phyloP scores from a whole-genome alignment of 352 stramenopile species.

The Peronospora destructor region DNA sequence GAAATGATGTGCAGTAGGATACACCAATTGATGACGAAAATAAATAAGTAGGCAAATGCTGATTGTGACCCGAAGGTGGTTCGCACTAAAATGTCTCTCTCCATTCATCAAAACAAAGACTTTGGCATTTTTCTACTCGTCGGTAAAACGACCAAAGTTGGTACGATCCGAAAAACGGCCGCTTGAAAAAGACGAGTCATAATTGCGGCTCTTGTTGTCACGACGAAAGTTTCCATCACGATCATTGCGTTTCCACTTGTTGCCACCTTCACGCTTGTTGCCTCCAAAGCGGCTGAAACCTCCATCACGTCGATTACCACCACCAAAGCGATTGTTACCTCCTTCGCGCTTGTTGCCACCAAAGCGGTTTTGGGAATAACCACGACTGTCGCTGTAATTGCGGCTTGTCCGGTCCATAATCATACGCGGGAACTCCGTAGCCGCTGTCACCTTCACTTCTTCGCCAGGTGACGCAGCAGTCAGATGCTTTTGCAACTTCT shows the following conservation, averaged over 20 bases:
- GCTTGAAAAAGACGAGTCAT: slow-evolving; percentile 53
- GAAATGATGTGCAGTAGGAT: not conserved
- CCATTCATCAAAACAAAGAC: not conserved
- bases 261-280: slow-evolving; percentile 21
- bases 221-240: slow-evolving; percentile 16
- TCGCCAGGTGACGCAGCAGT: slow-evolving; percentile 18
- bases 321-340: slow-evolving; percentile 9
- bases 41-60: slow-evolving; percentile 18
- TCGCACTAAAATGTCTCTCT: slow-evolving; percentile 10
- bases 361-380: slow-evolving; percentile 29
- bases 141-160: slow-evolving; percentile 29
- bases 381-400: slow-evolving; percentile 26
- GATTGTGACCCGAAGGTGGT: slow-evolving; percentile 8
- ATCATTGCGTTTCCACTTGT: slow-evolving; percentile 24
- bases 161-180: slow-evolving; percentile 24
- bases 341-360: slow-evolving; percentile 11
- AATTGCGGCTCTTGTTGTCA: slow-evolving; percentile 22
- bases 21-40: slow-evolving; percentile 4
- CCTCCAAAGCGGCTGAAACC: slow-evolving; percentile 22
- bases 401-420: slow-evolving; percentile 32
- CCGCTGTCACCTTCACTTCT: slow-evolving; percentile 35
- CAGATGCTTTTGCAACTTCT: slow-evolving; percentile 42
- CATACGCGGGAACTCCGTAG: slow-evolving; percentile 51
- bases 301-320: slow-evolving; percentile 14
- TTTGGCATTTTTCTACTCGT: slow-evolving; percentile 16